Evolutionary conservation across 2,329 filamentous ascomycete genomes (phyloP).

Genomic region (Aureobasidium sp.): DNA sequence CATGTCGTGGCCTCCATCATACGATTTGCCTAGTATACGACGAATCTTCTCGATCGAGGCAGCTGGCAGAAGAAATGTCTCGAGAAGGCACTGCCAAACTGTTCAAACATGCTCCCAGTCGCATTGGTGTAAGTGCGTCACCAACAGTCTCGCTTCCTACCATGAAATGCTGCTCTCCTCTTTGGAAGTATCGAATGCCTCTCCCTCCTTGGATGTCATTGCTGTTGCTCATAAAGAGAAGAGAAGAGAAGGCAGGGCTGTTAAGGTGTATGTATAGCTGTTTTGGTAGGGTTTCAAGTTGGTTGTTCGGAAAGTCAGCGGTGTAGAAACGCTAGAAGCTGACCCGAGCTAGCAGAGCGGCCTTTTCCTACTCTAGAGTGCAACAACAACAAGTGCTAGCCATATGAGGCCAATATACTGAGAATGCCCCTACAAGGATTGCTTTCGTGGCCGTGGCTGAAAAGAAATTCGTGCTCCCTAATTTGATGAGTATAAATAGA

Average conservation of each 20-base stretch:
- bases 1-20: neutral
- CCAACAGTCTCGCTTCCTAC: neutral
- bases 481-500: constrained; percentile 6
- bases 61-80: neutral
- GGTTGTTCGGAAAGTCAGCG: neutral
- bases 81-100: neutral
- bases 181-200: too few species aligned
- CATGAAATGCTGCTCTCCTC: neutral
- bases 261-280: neutral
- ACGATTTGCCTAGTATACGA: neutral
- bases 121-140: too few species aligned
- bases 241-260: neutral
- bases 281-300: neutral
- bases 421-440: neutral
- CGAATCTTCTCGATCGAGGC: neutral
- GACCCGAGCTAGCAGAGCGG: neutral
- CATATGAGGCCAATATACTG: neutral
- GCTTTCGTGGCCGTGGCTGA: neutral
- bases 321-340: neutral
- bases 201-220: too few species aligned
- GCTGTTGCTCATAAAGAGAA: neutral
- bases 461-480: constrained; percentile 1
- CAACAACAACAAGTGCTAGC: neutral
- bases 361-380: neutral
- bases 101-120: neutral